Base-by-base conservation (phyloP, 148 eudicot genomes). In the Fagopyrum esculentum region DNA sequence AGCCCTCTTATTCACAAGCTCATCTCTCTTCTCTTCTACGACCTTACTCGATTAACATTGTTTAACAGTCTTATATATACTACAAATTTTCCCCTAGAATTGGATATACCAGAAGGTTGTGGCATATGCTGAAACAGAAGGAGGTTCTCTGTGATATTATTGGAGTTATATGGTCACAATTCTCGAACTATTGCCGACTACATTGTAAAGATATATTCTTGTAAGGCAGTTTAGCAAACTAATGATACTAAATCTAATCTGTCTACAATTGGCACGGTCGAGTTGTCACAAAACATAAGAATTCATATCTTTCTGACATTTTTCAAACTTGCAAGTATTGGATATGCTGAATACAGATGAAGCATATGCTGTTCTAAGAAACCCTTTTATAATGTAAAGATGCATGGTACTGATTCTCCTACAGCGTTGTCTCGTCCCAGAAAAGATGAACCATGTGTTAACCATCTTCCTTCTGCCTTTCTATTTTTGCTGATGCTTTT, bases 121-220 rank as follows among this genome's bases (percentile, higher is more conserved):
- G 15, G 81, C 72, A 79, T 79, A 79, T 79, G 71, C 81, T 59
- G 17, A 35, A 49, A 79, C 50, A 74, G 13, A 69, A 12, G 74
- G 69, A 70, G 70, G 74, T 69, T 79, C 69, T 13, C 52, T 64
- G 4, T 60, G 40, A 48, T 26, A 45, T 57, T 56, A 45, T 55
- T 79, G 77, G 77, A 45, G 44, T n/a, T 66, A 12, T 66, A 12
- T 69, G 81, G 81, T 79, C 81, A 77, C 77, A 8, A 50, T 11
- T 40, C n/a, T 68, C 9, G 66, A 26, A 60, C 22, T 13, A 60
- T 60, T 43, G 3, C 0, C 12, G 0, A 1, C 1, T 35, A 35
- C 40, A 35, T 35, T 35, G 3, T 35, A 35, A 35, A 35, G 40
- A 35, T 35, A 35, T 35, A 30, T 30, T 30, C 2, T 30, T 5